Base-by-base conservation (phyloP, 176 grass and related monocot species). In the Ampelocalamus luodianensis region DNA sequence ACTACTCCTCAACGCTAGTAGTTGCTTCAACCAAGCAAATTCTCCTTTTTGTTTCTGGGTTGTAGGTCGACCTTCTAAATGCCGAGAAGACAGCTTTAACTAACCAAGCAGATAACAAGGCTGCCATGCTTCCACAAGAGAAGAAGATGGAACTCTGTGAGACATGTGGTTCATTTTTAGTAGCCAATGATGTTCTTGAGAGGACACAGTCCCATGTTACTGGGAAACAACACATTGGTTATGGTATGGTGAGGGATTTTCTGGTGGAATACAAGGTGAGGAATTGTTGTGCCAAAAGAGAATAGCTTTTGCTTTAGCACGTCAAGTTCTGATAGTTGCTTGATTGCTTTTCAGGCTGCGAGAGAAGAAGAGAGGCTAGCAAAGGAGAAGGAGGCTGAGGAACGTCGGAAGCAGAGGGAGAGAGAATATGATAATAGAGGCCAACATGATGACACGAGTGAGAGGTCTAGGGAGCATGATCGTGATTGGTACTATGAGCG, bases 101-200 rank as follows among this genome's bases (percentile, higher is more conserved):
- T 73, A 92, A 81, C 88, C 90, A 90, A 89, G 71, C 85, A 65
- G 87, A 92, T 79, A 92, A 82, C 67, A 97, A 97, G 83, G 79
- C 67, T 40, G 76, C 89, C 56, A 90, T 93, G 51, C 88, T 97
- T 92, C 78, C 86, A 46, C 88, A 90, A 78, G 94, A 97, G 80
- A 97, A 97, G 79, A 97, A 97, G 84, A 98, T 97, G 94, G 92
- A 91, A 81, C 90, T 97, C 26, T 97, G 94, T 68, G 94, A 97
- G 71, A 92, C 85, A 55, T 98, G 95, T 74, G 95, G 95, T 13
- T 98, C 95, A 27, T 98, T 98, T 85, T 87, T 98, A 82, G 87
- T 98, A 72, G 32, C 95, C 2, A 92, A 98, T 79, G 95, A 98
- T 92, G 95, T 89, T 50, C 85, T 90, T 65, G 95, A 98, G 84